These are phyloP conservation scores for Scutellaria galericulata DNA, from an alignment of 257 asterid species.

Conservation along the genomic window DNA sequence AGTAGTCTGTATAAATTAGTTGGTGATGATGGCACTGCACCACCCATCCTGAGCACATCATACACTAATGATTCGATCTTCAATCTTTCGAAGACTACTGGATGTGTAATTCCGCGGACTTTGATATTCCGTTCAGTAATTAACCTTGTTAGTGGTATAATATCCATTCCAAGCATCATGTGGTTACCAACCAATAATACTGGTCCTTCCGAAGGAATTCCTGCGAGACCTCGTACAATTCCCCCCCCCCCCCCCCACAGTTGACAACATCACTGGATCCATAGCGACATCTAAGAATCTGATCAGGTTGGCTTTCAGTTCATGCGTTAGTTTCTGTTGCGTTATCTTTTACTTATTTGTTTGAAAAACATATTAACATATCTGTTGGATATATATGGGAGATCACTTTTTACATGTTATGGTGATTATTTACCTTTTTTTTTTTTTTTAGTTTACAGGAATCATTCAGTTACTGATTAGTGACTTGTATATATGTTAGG, in stretches of 20 bases:
- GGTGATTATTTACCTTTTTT: too few relatives aligned
- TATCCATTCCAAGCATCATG: constrained; percentile 24
- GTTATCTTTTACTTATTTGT: not conserved
- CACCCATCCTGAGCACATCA: constrained; percentile 15
- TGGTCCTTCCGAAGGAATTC: constrained; percentile 35
- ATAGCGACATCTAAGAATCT: constrained; percentile 29
- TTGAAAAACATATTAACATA: too few relatives aligned
- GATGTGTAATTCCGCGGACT: constrained; percentile 18
- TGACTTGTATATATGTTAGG: not conserved
- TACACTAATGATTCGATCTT: not conserved
- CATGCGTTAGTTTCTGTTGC: not conserved
- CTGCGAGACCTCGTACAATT: constrained; percentile 26
- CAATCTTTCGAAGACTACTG: not conserved
- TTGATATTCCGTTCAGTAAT: constrained; percentile 4
- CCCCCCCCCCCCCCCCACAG: constrained; percentile 8
- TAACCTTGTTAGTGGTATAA: not conserved
- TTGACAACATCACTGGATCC: constrained; percentile 29
- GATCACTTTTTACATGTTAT: too few relatives aligned
- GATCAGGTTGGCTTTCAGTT: constrained; percentile 22
- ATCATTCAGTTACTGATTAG: too few relatives aligned
- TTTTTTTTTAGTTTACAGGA: too few relatives aligned
- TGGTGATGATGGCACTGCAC: constrained; percentile 29
- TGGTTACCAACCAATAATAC: constrained; percentile 28
- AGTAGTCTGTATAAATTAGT: constrained; percentile 23
- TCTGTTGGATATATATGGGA: too few relatives aligned